These are phyloP conservation scores for Magnolia changhungtana DNA, from an alignment of 164 flowering plant genomes.

Conservation along the genomic window DNA sequence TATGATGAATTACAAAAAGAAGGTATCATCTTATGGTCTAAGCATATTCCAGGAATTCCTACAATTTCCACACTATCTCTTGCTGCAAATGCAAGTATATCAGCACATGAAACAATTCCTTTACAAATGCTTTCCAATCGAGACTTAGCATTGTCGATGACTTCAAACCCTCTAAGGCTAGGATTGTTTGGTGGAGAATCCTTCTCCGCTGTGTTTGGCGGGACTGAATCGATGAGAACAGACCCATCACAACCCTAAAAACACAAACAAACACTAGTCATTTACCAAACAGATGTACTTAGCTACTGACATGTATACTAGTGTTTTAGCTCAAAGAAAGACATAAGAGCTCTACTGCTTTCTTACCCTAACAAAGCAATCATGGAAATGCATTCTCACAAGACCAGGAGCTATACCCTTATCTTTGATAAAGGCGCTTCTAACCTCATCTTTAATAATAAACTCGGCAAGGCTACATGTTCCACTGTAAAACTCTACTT, in stretches of 20 bases:
- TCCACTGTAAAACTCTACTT: conserved; percentile 35
- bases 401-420: conserved; percentile 35
- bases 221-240: conserved; percentile 41
- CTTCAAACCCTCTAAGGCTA: conserved; percentile 49
- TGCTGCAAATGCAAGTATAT: conserved; percentile 60
- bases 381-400: conserved; percentile 54
- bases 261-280: not conserved
- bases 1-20: not conserved
- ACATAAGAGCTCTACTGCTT: not conserved
- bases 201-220: conserved; percentile 44
- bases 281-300: not conserved
- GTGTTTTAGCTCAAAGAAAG: not conserved
- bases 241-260: conserved; percentile 72
- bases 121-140: conserved; percentile 40
- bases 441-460: conserved; percentile 27
- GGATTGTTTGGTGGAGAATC: conserved; percentile 40
- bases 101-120: conserved; percentile 66
- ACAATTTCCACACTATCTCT: conserved; percentile 46
- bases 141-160: conserved; percentile 52
- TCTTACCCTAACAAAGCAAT: conserved; percentile 50
- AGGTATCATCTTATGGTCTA: too few species aligned
- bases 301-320: not conserved
- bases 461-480: conserved; percentile 28
- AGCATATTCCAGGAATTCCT: conserved; percentile 10
- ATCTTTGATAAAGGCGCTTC: conserved; percentile 17